Conservation (phyloP, 306 rosid genomes). For the Psophocarpus tetragonolobus region DNA sequence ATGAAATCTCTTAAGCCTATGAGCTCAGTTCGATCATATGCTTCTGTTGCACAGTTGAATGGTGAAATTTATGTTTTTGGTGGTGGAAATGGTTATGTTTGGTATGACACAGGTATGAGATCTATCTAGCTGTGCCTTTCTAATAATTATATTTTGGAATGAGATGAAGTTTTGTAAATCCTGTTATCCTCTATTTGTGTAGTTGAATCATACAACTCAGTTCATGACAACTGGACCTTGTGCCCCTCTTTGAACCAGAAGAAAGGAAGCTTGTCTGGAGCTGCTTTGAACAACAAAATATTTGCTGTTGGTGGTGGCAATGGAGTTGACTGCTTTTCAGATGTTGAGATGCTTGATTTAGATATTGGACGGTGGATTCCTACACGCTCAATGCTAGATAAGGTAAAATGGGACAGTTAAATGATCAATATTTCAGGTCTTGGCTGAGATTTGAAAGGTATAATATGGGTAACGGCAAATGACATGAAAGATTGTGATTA, state of each 20-base stretch:
- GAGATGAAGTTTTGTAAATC: conserved; percentile 11
- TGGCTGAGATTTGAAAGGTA: conserved; percentile 27
- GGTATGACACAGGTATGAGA: conserved; percentile 80
- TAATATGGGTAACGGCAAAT: conserved; percentile 9
- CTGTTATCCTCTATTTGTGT: conserved; percentile 31
- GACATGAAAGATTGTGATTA: background rate
- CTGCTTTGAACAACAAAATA: conserved; percentile 53
- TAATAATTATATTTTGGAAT: background rate
- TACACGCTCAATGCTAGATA: conserved; percentile 74
- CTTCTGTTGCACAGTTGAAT: conserved; percentile 61
- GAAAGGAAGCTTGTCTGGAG: conserved; percentile 88
- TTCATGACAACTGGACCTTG: conserved; percentile 58
- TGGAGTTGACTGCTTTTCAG: conserved; percentile 60
- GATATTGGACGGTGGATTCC: conserved; percentile 83
- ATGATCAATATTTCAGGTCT: conserved; percentile 16
- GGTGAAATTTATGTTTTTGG: conserved; percentile 70
- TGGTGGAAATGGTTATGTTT: conserved; percentile 64
- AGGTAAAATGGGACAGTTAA: conserved; percentile 49
- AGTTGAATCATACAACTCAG: conserved; percentile 76
- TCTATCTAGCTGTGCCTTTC: conserved; percentile 23
- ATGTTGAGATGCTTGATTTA: conserved; percentile 91
- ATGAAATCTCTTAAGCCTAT: conserved; percentile 61
- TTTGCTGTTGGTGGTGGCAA: conserved; percentile 94
- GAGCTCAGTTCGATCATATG: conserved; percentile 64
- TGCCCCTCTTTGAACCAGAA: conserved; percentile 64